These are phyloP conservation scores for Phytophthora hybrid DNA, from an alignment of 352 stramenopile species.

Conservation along the genomic window DNA sequence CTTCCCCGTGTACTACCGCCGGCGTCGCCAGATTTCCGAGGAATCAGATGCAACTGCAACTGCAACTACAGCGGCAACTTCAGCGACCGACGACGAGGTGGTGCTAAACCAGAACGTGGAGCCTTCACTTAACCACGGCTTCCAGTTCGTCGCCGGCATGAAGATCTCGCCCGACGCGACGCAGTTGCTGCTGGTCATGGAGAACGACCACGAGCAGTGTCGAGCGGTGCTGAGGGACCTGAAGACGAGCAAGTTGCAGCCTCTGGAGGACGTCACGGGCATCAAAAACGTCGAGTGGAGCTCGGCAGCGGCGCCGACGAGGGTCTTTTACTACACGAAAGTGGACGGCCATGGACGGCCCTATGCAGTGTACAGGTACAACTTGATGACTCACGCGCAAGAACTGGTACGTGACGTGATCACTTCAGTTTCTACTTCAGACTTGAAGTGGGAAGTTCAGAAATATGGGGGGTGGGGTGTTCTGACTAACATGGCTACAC, in stretches of 20 bases:
- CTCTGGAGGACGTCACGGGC: slow-evolving; percentile 44
- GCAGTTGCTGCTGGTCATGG: slow-evolving; percentile 70
- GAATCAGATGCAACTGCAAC: slow-evolving; percentile 9
- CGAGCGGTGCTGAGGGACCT: slow-evolving; percentile 58
- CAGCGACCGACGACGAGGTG: slow-evolving; percentile 51
- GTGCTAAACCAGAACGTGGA: slow-evolving; percentile 85
- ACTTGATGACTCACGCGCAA: slow-evolving; percentile 50
- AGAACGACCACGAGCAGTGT: slow-evolving; percentile 77
- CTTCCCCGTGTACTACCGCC: slow-evolving; percentile 84
- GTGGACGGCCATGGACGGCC: slow-evolving; percentile 72
- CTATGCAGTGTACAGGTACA: slow-evolving; percentile 71
- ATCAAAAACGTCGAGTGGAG: slow-evolving; percentile 85
- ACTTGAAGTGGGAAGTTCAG: slow-evolving; percentile 32
- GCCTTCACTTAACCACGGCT: slow-evolving; percentile 58
- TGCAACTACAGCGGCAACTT: slow-evolving; percentile 4
- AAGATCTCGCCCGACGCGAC: slow-evolving; percentile 80
- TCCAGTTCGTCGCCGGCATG: slow-evolving; percentile 76
- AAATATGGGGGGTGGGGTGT: background rate
- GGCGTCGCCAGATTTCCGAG: slow-evolving; percentile 23
- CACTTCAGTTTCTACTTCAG: background rate
- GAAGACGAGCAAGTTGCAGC: slow-evolving; percentile 34
- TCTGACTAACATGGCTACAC: slow-evolving; percentile 8
- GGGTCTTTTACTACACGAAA: slow-evolving; percentile 79
- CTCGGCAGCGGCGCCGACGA: slow-evolving; percentile 14
- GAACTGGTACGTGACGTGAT: slow-evolving; percentile 54